These are phyloP conservation scores for Globisporangium recalcitrans DNA, from an alignment of 352 stramenopile genomes.

Conservation along the genomic window DNA sequence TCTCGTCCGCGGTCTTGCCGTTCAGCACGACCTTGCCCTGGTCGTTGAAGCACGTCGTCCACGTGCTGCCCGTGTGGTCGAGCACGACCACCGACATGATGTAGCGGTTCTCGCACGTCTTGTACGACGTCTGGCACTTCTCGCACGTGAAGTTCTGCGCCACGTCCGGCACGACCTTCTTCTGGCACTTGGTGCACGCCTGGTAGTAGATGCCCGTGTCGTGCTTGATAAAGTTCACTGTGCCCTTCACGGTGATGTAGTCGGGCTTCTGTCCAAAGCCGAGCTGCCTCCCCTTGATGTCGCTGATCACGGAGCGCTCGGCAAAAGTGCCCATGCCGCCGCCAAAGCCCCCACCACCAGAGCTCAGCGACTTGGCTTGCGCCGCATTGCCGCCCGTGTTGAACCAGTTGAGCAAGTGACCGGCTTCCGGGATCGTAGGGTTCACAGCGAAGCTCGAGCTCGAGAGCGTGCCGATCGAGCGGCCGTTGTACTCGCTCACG, in stretches of 20 bases:
- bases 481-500: slow-evolving; percentile 93
- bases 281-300: slow-evolving; percentile 95
- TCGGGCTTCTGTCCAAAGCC: slow-evolving; percentile 95
- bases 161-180: slow-evolving; percentile 90
- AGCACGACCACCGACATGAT: slow-evolving; percentile 93
- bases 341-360: slow-evolving; percentile 64
- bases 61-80: slow-evolving; percentile 92
- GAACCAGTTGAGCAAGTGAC: slow-evolving; percentile 83
- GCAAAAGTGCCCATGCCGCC: slow-evolving; percentile 77
- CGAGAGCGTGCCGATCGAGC: slow-evolving; percentile 83
- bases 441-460: slow-evolving; percentile 83
- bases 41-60: slow-evolving; percentile 97
- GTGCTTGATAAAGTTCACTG: slow-evolving; percentile 97
- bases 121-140: slow-evolving; percentile 94
- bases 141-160: slow-evolving; percentile 95
- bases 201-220: slow-evolving; percentile 87
- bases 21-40: slow-evolving; percentile 92
- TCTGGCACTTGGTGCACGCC: slow-evolving; percentile 86
- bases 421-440: slow-evolving; percentile 82
- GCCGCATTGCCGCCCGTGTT: slow-evolving; percentile 61
- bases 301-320: slow-evolving; percentile 84
- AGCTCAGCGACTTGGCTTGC: slow-evolving; percentile 75
- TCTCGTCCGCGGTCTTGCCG: slow-evolving; percentile 89
- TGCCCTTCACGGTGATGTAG: slow-evolving; percentile 95
- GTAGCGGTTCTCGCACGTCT: slow-evolving; percentile 92